Percentiles rank a stretch among this genome's conserved stretches.
These are phyloP conservation scores for Solanum commersonii DNA, from an alignment of 257 asterid species.

Conservation along the genomic window DNA sequence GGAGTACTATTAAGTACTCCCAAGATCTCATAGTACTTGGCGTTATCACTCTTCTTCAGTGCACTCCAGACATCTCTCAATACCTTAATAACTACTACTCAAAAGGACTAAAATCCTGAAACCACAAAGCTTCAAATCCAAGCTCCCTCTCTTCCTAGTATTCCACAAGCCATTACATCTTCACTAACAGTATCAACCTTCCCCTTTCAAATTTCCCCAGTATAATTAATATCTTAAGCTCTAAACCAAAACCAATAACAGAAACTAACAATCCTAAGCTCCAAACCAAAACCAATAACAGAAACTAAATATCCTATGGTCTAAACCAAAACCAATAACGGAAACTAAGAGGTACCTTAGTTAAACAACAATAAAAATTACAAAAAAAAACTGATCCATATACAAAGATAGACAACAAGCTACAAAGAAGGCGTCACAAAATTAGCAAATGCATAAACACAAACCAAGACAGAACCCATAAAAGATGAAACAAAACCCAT, in stretches of 20 bases:
- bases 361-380: not conserved
- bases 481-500: not conserved
- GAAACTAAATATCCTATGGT: too few species aligned
- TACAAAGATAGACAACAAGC: not conserved
- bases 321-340: not conserved
- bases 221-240: not conserved
- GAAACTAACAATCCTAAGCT: not conserved
- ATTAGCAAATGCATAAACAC: not conserved
- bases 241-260: not conserved
- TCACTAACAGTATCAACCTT: not conserved
- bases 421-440: not conserved
- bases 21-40: constrained; percentile 7
- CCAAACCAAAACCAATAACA: not conserved
- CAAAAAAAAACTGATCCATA: not conserved
- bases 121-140: not conserved
- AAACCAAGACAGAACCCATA: not conserved
- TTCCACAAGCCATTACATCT: not conserved
- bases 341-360: not conserved
- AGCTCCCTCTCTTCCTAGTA: not conserved
- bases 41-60: constrained; percentile 12
- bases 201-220: not conserved
- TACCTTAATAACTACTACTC: not conserved
- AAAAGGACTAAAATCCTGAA: not conserved
- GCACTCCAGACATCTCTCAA: constrained; percentile 7
- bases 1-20: constrained; percentile 4